These are phyloP conservation scores for Yamadazyma buinensis DNA, from an alignment of 1,139 yeast genomes.

Conservation along the genomic window DNA sequence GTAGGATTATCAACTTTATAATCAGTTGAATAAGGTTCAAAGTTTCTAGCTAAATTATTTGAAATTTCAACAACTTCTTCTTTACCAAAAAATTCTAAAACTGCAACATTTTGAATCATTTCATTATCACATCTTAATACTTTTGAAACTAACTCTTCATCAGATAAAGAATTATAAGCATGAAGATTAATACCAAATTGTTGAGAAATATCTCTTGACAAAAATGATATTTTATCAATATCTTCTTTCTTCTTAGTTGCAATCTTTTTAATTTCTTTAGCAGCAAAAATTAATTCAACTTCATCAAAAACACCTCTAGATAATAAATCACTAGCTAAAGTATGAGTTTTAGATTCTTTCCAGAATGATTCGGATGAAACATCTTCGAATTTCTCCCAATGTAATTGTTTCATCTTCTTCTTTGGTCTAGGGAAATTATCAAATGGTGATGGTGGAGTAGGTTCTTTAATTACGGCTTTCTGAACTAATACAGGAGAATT, in stretches of 20 bases:
- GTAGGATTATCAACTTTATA: slow-evolving; percentile 45
- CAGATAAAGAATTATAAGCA: slow-evolving; percentile 49
- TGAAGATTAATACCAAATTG: slow-evolving; percentile 79
- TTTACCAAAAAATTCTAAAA: slow-evolving; percentile 67
- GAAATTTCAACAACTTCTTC: slow-evolving; percentile 68
- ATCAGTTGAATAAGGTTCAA: slow-evolving; percentile 63
- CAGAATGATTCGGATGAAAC: slow-evolving; percentile 62
- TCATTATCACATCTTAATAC: slow-evolving; percentile 62
- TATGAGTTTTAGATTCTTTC: slow-evolving; percentile 36
- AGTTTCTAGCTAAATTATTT: slow-evolving; percentile 55
- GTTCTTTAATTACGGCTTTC: slow-evolving; percentile 12
- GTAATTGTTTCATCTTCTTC: slow-evolving; percentile 73
- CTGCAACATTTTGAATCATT: slow-evolving; percentile 53
- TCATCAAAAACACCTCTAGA: slow-evolving; percentile 73
- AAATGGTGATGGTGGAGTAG: slow-evolving; percentile 36
- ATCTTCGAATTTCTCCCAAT: slow-evolving; percentile 75
- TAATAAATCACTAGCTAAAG: slow-evolving; percentile 57
- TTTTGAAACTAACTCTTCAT: slow-evolving; percentile 53
- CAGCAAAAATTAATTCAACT: slow-evolving; percentile 73
- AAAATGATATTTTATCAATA: slow-evolving; percentile 52
- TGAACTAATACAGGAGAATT: slow-evolving; percentile 7
- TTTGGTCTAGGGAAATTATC: slow-evolving; percentile 71
- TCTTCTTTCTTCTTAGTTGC: slow-evolving; percentile 47
- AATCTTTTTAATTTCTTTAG: slow-evolving; percentile 63
- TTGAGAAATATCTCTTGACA: slow-evolving; percentile 70